Evolutionary conservation across 176 grass and related monocot species (phyloP).

Genomic region (Oryza nivara): DNA sequence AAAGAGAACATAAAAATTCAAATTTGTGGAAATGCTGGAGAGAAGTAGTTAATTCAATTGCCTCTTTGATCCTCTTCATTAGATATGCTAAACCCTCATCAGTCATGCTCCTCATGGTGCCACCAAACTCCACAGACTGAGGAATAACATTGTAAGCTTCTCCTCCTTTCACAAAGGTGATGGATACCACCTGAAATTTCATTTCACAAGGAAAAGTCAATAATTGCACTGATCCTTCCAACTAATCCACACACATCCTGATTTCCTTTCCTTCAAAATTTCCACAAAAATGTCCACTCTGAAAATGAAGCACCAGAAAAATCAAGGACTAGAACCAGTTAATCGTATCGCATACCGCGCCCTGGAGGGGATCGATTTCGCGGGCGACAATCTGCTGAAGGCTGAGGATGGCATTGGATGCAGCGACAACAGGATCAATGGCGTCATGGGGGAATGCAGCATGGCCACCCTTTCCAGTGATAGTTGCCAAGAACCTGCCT

Average conservation of each 20-base stretch:
- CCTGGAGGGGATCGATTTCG: conserved; percentile 53
- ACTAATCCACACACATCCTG: background rate
- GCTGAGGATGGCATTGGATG: conserved; percentile 41
- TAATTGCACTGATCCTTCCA: background rate
- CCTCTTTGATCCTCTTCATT: conserved; percentile 60
- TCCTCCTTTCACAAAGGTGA: conserved; percentile 65
- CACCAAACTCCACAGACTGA: conserved; percentile 54
- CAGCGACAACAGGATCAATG: conserved; percentile 55
- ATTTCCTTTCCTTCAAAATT: background rate
- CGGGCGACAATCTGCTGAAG: conserved; percentile 56
- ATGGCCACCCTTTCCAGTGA: conserved; percentile 53
- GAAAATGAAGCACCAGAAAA: background rate
- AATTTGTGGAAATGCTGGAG: background rate
- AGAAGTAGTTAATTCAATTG: background rate
- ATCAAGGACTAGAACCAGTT: background rate
- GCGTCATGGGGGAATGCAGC: conserved; percentile 49
- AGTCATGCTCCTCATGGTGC: conserved; percentile 68
- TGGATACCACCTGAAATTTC: conserved; percentile 56
- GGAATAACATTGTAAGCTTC: conserved; percentile 71
- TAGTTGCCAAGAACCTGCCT: conserved; percentile 36
- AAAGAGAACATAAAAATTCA: background rate
- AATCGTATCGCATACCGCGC: conserved; percentile 11
- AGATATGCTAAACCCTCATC: conserved; percentile 61
- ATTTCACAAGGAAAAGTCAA: background rate
- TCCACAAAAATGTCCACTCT: background rate